Conservation (phyloP, 345 rosid species). For the Ceriops zippeliana region DNA sequence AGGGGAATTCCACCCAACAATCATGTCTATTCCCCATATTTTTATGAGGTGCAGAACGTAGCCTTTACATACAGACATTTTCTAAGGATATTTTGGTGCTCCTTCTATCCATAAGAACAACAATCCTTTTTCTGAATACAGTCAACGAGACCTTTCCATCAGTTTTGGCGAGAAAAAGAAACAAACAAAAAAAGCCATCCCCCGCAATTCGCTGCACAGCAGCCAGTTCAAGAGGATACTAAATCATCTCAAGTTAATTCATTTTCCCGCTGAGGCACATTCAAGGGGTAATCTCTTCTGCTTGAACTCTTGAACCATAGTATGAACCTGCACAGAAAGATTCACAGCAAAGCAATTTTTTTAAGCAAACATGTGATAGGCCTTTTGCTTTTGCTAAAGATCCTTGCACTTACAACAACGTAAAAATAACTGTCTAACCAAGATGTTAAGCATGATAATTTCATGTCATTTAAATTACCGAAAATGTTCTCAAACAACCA, state of each 20-base stretch:
- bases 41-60: too few species aligned
- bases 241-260: slow-evolving; percentile 2
- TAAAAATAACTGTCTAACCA: background rate
- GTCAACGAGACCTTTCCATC: too few species aligned
- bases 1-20: too few species aligned
- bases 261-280: slow-evolving; percentile 22
- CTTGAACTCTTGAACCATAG: slow-evolving; percentile 59
- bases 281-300: slow-evolving; percentile 16
- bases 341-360: background rate
- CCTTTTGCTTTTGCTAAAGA: too few species aligned
- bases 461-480: too few species aligned
- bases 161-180: too few species aligned
- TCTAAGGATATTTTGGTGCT: too few species aligned
- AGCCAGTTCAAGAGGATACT: background rate
- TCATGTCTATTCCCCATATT: too few species aligned
- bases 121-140: too few species aligned
- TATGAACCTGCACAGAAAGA: slow-evolving; percentile 42
- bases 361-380: background rate
- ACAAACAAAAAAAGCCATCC: background rate
- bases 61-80: too few species aligned
- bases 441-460: background rate
- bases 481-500: background rate
- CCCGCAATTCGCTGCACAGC: background rate
- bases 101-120: too few species aligned
- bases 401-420: background rate